Evolutionary conservation across 176 grass and related monocot species (phyloP), one percentile per base, ranked within the genome.

Genomic region (Carex littledalei): DNA sequence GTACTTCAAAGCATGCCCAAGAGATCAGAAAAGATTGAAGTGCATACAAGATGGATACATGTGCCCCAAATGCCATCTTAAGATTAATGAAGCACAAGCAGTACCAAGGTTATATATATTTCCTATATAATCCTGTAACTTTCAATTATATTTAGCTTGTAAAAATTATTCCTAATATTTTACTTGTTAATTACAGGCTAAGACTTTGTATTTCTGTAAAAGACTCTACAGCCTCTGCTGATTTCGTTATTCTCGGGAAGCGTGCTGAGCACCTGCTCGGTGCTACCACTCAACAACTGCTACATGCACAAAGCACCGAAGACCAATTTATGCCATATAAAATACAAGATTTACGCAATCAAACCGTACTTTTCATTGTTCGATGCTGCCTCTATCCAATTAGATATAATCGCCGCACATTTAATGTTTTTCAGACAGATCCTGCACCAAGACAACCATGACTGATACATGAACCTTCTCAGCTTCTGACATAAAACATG

Each of bases 1-100:
- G 74, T 78, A 78, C 52, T 78, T 57, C 32, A 78, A 78, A 57
- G 32, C 74, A 57, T 78, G 74, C 74, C 52, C 74, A 78, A 78
- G 50, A 78, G 74, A 78, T 52, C 32, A 78, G 47, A 78, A 78
- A 57, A 78, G 26, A 56, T 78, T 78, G 13, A 56, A 34, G 74
- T 57, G 52, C 2, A 24, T 57, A 78, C 10, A 54, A 32, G 74
- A 57, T 78, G 74, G 74, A 78, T 78, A 56, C 74, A 78, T 34
- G 74, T 78, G 24, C 74, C 74, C 74, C 74, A 78, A 78, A 78
- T 78, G 74, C 74, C 34, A 56, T 78, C 26, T 56, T 35, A 78
- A 57, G 52, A 34, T 78, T 78, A 78, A 18, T 78, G 74, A 78
- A 78, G 52, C 12, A 56, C 74, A 78, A 26, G 10, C 52, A 17